Conservation (phyloP, 192 early-diverging fungal genomes). For the Chytriomyces sp. region DNA sequence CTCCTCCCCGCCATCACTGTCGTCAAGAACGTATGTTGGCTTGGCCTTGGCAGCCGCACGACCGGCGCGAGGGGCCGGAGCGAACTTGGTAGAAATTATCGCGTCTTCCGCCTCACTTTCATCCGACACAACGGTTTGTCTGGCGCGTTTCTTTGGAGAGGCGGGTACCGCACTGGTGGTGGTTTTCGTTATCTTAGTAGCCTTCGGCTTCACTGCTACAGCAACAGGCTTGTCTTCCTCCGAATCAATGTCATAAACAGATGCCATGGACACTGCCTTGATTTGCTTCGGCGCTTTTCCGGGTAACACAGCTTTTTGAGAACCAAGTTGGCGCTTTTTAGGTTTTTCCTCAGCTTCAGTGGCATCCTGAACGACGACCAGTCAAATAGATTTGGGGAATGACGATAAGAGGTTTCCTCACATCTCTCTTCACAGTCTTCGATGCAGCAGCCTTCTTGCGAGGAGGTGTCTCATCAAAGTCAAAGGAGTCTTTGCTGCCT, state of each 20-base stretch:
- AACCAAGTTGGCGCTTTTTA: slow-evolving; percentile 24
- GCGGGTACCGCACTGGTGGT: not conserved
- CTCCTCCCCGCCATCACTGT: not conserved
- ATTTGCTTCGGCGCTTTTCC: slow-evolving; percentile 19
- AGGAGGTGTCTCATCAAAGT: slow-evolving; percentile 18
- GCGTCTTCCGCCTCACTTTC: not conserved
- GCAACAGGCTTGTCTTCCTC: slow-evolving; percentile 14
- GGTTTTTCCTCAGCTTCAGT: not conserved
- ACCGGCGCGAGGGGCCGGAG: not conserved
- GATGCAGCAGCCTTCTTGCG: slow-evolving; percentile 19
- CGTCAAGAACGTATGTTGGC: not conserved
- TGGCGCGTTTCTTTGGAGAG: slow-evolving; percentile 12
- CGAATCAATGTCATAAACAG: not conserved
- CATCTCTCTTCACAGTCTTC: not conserved
- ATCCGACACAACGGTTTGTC: not conserved
- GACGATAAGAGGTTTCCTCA: not conserved
- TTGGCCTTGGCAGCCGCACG: not conserved
- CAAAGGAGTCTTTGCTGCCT: not conserved
- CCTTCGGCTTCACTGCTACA: slow-evolving; percentile 1
- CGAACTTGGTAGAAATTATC: not conserved
- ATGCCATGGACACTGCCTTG: not conserved
- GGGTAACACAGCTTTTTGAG: slow-evolving; percentile 1
- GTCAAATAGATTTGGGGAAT: not conserved
- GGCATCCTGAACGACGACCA: not conserved
- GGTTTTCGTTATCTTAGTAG: not conserved